Base-by-base conservation (phyloP, 2,329 filamentous ascomycete genomes). In the Aspergillus thermomutatus region DNA sequence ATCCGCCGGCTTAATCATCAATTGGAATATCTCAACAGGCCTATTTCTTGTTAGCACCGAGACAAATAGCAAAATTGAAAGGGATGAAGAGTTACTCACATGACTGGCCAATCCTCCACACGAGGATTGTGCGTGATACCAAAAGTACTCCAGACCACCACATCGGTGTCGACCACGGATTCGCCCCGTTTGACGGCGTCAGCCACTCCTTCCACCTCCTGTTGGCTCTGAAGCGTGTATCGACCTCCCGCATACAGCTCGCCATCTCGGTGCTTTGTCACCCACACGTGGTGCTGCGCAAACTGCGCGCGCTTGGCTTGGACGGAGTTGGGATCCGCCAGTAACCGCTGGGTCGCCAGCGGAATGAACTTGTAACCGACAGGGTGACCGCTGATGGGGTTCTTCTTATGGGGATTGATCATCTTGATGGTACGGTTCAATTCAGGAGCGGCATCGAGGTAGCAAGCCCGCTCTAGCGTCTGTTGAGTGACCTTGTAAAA, bases 331-430 rank as follows among this genome's bases (percentile, higher is more conserved):
- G 79, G 70, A 58, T 84, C 78, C 0, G 84, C 82, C 11, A 87
- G 72, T 26, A 86, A 76, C 46, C 79, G 78, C 65, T 87, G 83
- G 61, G 83, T 86, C 1, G 82, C 79, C 6, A 82, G 76, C 0
- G 79, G 77, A 52, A 77, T 75, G 58, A 87, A 79, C 62, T 85
- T 86, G 68, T 84, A 86, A 0, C 75, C 80, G 1, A 85, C 80
- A 0, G 80, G 74, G 6, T 78, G 77, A 23, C 76, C 75, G 58
- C 83, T 85, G 57, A 85, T 71, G 0, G 79, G 75, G 66, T 86
- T 87, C 28, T 64, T 74, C 41, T 79, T 75, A 37, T 75, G 66
- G 0, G 79, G 75, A 56, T 85, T 85, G 64, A 83, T 73, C 61
- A 87, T 83, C 63, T 84, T 85, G 76, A 84, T 83, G 7, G 75